These are phyloP conservation scores for Grigorovia yakushimaensis DNA, from an alignment of 805 yeast species.

Conservation along the genomic window DNA sequence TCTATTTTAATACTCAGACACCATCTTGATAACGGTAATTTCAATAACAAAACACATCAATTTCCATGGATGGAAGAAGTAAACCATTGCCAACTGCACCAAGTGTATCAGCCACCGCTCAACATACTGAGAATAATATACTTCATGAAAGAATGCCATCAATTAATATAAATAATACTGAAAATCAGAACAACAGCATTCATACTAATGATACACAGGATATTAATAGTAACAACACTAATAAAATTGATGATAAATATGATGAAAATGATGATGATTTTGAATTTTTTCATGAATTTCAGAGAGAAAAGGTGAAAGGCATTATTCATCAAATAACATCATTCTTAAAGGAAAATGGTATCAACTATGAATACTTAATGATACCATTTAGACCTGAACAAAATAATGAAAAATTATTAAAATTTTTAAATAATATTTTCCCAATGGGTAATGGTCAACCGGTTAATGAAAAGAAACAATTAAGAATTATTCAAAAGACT, in stretches of 20 bases:
- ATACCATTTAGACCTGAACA: constrained; percentile 70
- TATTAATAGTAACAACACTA: neutral
- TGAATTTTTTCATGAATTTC: constrained; percentile 38
- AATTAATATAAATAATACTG: neutral
- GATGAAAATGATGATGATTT: constrained; percentile 24
- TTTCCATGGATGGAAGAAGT: constrained; percentile 4
- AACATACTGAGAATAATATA: constrained; percentile 1
- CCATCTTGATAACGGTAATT: neutral
- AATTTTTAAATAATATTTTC: constrained; percentile 47
- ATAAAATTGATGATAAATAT: neutral
- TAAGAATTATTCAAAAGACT: constrained; percentile 36
- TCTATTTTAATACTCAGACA: neutral
- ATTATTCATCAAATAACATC: constrained; percentile 62
- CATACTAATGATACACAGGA: neutral
- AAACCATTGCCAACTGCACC: constrained; percentile 10
- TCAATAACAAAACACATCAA: neutral
- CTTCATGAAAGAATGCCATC: neutral
- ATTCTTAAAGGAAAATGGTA: constrained; percentile 60
- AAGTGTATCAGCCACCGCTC: neutral
- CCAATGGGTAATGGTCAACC: constrained; percentile 44
- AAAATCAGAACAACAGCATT: neutral
- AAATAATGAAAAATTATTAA: constrained; percentile 48
- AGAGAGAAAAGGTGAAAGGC: constrained; percentile 56
- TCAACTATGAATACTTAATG: constrained; percentile 62
- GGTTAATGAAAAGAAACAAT: constrained; percentile 34